These are phyloP conservation scores for Salix suchowensis DNA, from an alignment of 345 rosid genomes.

Conservation along the genomic window DNA sequence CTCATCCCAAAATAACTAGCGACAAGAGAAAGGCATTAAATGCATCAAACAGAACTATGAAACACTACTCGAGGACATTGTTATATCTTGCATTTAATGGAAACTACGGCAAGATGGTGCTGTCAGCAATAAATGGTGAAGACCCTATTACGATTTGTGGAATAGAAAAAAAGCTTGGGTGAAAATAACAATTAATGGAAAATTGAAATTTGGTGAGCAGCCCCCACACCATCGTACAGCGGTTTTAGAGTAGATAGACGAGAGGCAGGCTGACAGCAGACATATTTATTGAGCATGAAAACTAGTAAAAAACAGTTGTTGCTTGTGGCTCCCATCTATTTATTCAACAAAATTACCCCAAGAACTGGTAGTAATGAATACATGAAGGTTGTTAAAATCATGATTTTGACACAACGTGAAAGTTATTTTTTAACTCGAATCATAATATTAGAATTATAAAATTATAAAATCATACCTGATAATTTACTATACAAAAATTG, in stretches of 20 bases:
- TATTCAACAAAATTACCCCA: no score
- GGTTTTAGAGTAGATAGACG: not conserved
- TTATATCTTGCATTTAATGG: not conserved
- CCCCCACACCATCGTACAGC: not conserved
- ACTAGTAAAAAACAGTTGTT: no score
- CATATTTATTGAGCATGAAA: no score
- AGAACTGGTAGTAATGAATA: no score
- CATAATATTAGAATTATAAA: no score
- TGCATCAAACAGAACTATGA: slow-evolving; percentile 3
- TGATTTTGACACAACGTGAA: no score
- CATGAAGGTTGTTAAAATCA: no score
- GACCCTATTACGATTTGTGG: slow-evolving; percentile 6
- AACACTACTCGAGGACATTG: not conserved
- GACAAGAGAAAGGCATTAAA: slow-evolving; percentile 3
- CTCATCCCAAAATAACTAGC: not conserved
- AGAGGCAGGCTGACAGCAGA: not conserved
- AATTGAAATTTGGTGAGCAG: not conserved
- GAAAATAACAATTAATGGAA: slow-evolving; percentile 1
- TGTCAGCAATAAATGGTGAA: slow-evolving; percentile 21
- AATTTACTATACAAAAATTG: accelerated
- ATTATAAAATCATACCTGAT: no score
- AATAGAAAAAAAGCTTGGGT: not conserved
- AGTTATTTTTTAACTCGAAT: no score
- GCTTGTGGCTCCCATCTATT: no score
- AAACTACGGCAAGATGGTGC: slow-evolving; percentile 12